Percentiles rank a stretch among this genome's conserved stretches.
Conservation (phyloP, 2,329 filamentous ascomycete genomes). For the Lachnellula subtilissima region DNA sequence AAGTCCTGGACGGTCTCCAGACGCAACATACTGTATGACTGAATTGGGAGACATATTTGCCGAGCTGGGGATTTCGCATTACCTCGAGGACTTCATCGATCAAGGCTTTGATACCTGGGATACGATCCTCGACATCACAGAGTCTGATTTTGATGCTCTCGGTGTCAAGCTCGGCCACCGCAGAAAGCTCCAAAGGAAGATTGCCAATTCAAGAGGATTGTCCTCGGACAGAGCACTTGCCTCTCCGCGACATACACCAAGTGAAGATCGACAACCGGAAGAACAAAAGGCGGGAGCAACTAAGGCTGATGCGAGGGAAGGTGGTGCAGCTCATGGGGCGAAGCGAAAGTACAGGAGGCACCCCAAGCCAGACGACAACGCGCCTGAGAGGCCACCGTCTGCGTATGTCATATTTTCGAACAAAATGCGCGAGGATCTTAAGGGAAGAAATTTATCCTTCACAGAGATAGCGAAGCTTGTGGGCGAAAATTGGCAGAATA, state of each 20-base stretch:
- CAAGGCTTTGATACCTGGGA: constrained; percentile 86
- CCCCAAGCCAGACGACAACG: constrained; percentile 76
- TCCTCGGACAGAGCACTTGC: constrained; percentile 33
- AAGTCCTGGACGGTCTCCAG: constrained; percentile 32
- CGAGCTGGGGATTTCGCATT: constrained; percentile 74
- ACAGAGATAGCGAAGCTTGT: constrained; percentile 81
- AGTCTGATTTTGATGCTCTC: constrained; percentile 72
- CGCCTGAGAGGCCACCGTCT: constrained; percentile 73
- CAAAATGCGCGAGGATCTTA: constrained; percentile 73
- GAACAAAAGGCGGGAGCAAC: constrained; percentile 44
- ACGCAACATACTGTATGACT: constrained; percentile 35
- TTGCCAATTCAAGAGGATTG: constrained; percentile 67
- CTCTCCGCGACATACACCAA: constrained; percentile 39
- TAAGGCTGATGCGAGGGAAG: constrained; percentile 41
- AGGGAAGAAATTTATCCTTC: constrained; percentile 71
- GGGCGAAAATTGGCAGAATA: constrained; percentile 74
- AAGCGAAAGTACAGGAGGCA: constrained; percentile 76
- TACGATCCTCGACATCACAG: constrained; percentile 76
- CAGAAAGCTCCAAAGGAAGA: constrained; percentile 79
- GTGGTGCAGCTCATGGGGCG: constrained; percentile 37
- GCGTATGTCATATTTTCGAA: constrained; percentile 86
- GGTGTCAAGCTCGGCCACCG: constrained; percentile 77
- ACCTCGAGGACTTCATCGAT: constrained; percentile 65
- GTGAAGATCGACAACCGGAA: constrained; percentile 55
- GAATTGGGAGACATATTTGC: constrained; percentile 62